Conservation (phyloP, 2,329 filamentous ascomycete genomes). For the Curvularia verruculosa region DNA sequence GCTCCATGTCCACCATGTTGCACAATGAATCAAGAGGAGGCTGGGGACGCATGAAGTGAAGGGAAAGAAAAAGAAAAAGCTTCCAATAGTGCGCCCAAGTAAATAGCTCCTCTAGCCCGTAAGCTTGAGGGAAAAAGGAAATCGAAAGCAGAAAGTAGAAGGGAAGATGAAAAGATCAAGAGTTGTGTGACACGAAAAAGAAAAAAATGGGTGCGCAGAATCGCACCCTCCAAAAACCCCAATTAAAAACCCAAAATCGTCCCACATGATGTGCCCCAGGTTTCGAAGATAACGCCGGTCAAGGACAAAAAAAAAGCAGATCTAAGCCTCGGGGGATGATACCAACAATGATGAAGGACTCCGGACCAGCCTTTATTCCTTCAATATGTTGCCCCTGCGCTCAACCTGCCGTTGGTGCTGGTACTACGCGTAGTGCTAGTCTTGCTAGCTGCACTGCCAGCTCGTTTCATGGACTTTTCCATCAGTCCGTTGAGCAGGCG, state of each 20-base stretch:
- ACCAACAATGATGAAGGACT: constrained; percentile 8
- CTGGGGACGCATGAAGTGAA: neutral
- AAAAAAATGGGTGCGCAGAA: neutral
- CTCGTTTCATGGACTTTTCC: constrained; percentile 50
- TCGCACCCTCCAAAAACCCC: neutral
- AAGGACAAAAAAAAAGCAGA: neutral
- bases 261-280: constrained; percentile 2
- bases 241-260: constrained; percentile 1
- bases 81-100: neutral
- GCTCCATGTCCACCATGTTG: neutral
- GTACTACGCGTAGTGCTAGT: constrained; percentile 14
- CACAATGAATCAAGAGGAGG: neutral
- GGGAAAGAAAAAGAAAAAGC: neutral
- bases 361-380: neutral
- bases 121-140: neutral
- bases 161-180: neutral
- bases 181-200: neutral
- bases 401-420: constrained; percentile 17
- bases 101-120: neutral
- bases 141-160: neutral
- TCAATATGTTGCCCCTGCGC: constrained; percentile 7
- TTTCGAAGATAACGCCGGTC: neutral
- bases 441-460: constrained; percentile 19
- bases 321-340: constrained; percentile 10
- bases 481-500: constrained; percentile 84